These are phyloP conservation scores for Trichoderma erinaceum DNA, from an alignment of 495 filamentous ascomycete species.

Conservation along the genomic window DNA sequence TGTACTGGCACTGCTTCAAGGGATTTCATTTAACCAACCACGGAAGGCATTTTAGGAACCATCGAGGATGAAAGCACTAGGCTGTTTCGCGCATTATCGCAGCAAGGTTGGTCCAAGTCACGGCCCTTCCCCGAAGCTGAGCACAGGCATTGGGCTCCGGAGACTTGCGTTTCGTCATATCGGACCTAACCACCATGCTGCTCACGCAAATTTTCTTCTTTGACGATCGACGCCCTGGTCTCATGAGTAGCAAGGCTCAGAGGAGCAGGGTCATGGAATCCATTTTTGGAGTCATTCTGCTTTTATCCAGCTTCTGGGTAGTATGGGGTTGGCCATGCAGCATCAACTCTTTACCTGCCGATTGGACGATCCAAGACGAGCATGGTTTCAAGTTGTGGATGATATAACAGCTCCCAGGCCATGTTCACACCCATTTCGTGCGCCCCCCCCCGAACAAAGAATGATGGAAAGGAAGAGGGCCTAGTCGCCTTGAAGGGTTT, in stretches of 20 bases:
- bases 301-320: constrained; percentile 3
- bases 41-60: neutral
- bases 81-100: neutral
- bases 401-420: constrained; percentile 5
- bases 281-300: neutral
- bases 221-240: neutral
- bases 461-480: neutral
- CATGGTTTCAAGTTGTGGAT: neutral
- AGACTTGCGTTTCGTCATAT: neutral
- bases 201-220: neutral
- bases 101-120: neutral
- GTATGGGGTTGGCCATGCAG: neutral
- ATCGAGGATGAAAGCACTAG: neutral
- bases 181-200: neutral
- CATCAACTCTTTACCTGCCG: neutral
- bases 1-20: neutral
- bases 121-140: neutral
- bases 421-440: neutral
- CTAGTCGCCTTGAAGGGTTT: neutral
- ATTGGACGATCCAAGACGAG: constrained; percentile 11
- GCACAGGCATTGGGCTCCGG: neutral
- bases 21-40: neutral
- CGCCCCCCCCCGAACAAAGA: neutral
- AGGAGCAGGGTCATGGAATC: neutral
- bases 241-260: neutral